phyloP scores from a whole-genome alignment of 2,329 filamentous ascomycete species.

The Pestalotiopsis sp. region DNA sequence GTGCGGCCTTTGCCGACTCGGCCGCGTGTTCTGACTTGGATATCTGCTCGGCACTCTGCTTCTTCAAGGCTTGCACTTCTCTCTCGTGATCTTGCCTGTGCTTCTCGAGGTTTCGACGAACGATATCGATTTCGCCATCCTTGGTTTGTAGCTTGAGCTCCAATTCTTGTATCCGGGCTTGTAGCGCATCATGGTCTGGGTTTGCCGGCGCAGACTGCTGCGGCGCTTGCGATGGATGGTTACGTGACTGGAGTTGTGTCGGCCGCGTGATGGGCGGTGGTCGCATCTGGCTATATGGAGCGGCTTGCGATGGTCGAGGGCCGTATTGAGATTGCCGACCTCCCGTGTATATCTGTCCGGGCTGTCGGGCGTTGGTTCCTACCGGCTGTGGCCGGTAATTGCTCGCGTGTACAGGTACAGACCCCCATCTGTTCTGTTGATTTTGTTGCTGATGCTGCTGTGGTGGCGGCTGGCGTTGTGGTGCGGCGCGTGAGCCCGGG shows the following conservation, averaged over 20 bases:
- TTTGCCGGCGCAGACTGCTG: constrained; percentile 25
- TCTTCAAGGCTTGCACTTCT: constrained; percentile 63
- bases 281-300: constrained; percentile 44
- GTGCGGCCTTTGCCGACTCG: constrained; percentile 65
- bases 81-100: constrained; percentile 63
- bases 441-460: background rate
- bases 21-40: constrained; percentile 65
- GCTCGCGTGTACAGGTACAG: constrained; percentile 23
- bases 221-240: constrained; percentile 34
- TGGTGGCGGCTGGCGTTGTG: background rate
- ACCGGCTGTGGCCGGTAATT: constrained; percentile 24
- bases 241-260: constrained; percentile 34
- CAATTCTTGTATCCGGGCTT: constrained; percentile 55
- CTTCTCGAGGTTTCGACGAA: constrained; percentile 71
- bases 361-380: constrained; percentile 16
- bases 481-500: background rate
- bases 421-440: constrained; percentile 21
- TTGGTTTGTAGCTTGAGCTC: constrained; percentile 63
- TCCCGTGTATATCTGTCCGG: constrained; percentile 11
- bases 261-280: constrained; percentile 33
- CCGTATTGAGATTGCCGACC: constrained; percentile 21
- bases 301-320: constrained; percentile 25
- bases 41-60: constrained; percentile 64
- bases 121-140: constrained; percentile 72
- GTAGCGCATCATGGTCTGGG: constrained; percentile 47